Base-by-base conservation (phyloP, 495 filamentous ascomycete species). In the Niebla homalea region DNA sequence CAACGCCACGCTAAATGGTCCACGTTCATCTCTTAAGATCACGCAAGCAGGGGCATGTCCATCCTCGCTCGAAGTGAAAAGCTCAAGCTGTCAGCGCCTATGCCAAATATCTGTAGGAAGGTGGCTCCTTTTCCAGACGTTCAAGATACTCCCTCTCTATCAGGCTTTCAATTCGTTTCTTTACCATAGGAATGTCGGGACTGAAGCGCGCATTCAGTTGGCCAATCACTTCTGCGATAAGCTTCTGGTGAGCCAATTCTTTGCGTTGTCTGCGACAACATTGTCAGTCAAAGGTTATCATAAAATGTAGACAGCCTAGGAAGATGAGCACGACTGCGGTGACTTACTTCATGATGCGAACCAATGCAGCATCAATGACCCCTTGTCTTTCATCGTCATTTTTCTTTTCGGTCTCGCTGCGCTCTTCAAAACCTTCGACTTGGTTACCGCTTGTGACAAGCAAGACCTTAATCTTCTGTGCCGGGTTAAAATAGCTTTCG, bases 61-160 rank as follows among this genome's bases (percentile, higher is more conserved):
- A 32, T 32, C 29, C 29, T 32, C 29, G 6, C 2, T 32, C 29
- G 29, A 8, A 32, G 7, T 32, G 29, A 32, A 32, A 32, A 32
- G 29, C 29, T 32, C 29, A 32, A 11, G 14, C 14, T 7, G 2
- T 32, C 29, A 11, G 29, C 29, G 6, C 29, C 59, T 58, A 84
- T 22, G 80, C 89, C 48, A 95, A 62, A 62, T 95, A 95, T 32
- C 76, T 73, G 59, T 94, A 94, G 2, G 87, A 73, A 5, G 73
- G 67, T 12, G 82, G 77, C 3, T 67, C 69, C 26, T 80, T 78
- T 18, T 88, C 84, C 0, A 90, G 70, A 22, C 92, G 79, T 64
- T 94, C 90, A n/a, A 99, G 67, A 59, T 96, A 99, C 60, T 99
- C 92, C 41, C 89, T 76, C 53, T 84, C 81, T 46, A 99, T 92